These are phyloP conservation scores for Crithidia bombi DNA, from an alignment of 208 protist species.

Conservation along the genomic window DNA sequence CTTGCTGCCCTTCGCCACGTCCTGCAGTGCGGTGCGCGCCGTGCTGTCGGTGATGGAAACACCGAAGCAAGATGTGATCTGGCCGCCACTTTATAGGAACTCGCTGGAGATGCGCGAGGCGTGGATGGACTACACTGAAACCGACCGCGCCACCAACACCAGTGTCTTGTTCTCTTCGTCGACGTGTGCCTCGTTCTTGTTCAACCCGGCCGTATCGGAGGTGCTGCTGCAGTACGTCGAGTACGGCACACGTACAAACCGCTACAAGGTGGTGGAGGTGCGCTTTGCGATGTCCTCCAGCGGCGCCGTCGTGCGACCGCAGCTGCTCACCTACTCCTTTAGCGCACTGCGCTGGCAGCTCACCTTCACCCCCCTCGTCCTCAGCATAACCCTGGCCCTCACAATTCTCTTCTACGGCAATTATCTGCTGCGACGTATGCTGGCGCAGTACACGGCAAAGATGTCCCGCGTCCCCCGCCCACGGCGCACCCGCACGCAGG, in stretches of 20 bases:
- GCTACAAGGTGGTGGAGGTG: conserved; percentile 26
- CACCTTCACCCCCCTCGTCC: conserved; percentile 18
- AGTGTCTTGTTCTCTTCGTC: not conserved
- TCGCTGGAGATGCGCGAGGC: conserved; percentile 33
- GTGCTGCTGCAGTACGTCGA: conserved; percentile 26
- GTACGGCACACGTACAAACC: conserved; percentile 18
- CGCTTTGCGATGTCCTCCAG: conserved; percentile 16
- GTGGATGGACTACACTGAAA: conserved; percentile 35
- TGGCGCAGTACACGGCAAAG: conserved; percentile 10
- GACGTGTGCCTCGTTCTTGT: conserved; percentile 27
- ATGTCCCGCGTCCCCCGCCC: conserved; percentile 4
- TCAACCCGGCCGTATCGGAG: conserved; percentile 29
- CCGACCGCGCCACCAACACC: conserved; percentile 16
- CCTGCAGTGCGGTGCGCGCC: conserved; percentile 27
- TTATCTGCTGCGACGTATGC: conserved; percentile 15
- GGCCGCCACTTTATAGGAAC: conserved; percentile 22
- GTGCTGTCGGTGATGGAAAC: conserved; percentile 36
- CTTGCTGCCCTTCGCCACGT: conserved; percentile 39
- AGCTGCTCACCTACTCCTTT: conserved; percentile 9
- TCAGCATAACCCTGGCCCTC: conserved; percentile 17
- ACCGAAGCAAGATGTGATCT: conserved; percentile 29
- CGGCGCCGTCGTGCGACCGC: conserved; percentile 24
- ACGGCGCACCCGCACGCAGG: conserved; percentile 7
- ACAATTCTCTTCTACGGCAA: conserved; percentile 21
- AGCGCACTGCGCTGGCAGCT: conserved; percentile 10